A percentile compares a stretch with the other conserved stretches of the same genome.
Conservation (phyloP, 2,329 filamentous ascomycete species). For the Atkinsonella hypoxylon region DNA sequence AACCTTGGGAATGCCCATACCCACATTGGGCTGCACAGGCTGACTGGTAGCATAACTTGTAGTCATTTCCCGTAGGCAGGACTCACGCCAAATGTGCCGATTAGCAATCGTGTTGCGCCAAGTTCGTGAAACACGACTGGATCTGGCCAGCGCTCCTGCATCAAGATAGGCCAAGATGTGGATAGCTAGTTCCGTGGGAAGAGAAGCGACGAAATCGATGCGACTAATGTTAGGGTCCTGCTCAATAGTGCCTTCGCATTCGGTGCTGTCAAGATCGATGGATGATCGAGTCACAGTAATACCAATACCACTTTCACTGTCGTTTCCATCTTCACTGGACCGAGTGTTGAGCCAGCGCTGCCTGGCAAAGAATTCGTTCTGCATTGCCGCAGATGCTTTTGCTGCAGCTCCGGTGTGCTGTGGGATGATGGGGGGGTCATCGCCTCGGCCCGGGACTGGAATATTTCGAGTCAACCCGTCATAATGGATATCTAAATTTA, state of each 20-base stretch:
- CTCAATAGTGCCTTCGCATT: constrained; percentile 19
- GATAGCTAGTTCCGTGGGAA: constrained; percentile 48
- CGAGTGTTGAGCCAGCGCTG: constrained; percentile 30
- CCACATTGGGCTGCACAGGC: constrained; percentile 38
- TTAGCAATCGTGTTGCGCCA: constrained; percentile 39
- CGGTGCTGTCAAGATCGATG: constrained; percentile 23
- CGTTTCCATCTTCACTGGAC: constrained; percentile 35
- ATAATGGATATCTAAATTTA: constrained; percentile 26
- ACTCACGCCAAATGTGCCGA: constrained; percentile 52
- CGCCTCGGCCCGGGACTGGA: constrained; percentile 37
- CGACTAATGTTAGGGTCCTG: constrained; percentile 33
- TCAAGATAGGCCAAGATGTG: constrained; percentile 47
- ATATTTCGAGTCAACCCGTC: constrained; percentile 17
- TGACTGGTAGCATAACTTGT: constrained; percentile 46
- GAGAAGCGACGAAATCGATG: constrained; percentile 43
- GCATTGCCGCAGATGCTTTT: constrained; percentile 47
- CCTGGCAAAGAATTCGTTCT: constrained; percentile 37
- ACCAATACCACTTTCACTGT: constrained; percentile 53
- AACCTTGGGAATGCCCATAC: constrained; percentile 43
- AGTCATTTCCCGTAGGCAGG: constrained; percentile 49
- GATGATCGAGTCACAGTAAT: constrained; percentile 39
- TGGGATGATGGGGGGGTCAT: constrained; percentile 49
- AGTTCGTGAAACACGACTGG: constrained; percentile 34
- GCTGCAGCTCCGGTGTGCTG: constrained; percentile 47
- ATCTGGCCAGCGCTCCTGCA: constrained; percentile 35